These are phyloP conservation scores for Candida wancherniae DNA, from an alignment of 805 yeast genomes.

Conservation along the genomic window DNA sequence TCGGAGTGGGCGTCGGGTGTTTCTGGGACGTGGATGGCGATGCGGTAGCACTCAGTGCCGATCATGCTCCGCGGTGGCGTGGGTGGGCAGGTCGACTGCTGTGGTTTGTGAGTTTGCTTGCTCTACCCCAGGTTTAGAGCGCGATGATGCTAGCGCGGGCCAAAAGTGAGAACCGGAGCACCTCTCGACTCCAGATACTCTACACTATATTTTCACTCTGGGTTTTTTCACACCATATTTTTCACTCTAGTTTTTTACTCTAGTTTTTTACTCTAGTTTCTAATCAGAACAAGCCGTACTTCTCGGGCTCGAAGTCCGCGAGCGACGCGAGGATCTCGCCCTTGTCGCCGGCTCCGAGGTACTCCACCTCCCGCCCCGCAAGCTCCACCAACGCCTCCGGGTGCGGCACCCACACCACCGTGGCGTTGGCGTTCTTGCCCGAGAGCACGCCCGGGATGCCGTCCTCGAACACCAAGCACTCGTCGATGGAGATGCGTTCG, in stretches of 20 bases:
- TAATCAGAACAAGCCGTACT: slow-evolving; percentile 18
- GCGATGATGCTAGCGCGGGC: too few relatives aligned
- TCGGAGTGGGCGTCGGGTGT: slow-evolving; percentile 15
- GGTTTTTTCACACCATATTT: too few relatives aligned
- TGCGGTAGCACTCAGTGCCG: slow-evolving; percentile 40
- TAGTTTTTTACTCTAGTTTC: too few relatives aligned
- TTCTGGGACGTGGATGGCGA: slow-evolving; percentile 25
- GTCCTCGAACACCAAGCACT: slow-evolving; percentile 90
- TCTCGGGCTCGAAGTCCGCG: slow-evolving; percentile 13
- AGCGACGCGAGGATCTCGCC: slow-evolving; percentile 44
- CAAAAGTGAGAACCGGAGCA: too few relatives aligned
- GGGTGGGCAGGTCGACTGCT: background rate
- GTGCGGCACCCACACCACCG: slow-evolving; percentile 95
- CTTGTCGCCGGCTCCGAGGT: slow-evolving; percentile 37
- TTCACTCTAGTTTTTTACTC: too few relatives aligned
- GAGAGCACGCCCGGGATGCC: slow-evolving; percentile 88
- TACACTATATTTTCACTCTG: too few relatives aligned
- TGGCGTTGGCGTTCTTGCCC: slow-evolving; percentile 77
- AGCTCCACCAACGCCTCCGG: slow-evolving; percentile 58
- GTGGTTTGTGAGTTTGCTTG: background rate
- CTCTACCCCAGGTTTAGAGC: background rate
- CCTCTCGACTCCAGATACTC: too few relatives aligned
- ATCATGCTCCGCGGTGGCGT: slow-evolving; percentile 31
- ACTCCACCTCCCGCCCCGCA: slow-evolving; percentile 43
- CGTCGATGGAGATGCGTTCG: slow-evolving; percentile 57